Conservation (phyloP, 2,329 filamentous ascomycete species). For the Ceratocystis ficicola region DNA sequence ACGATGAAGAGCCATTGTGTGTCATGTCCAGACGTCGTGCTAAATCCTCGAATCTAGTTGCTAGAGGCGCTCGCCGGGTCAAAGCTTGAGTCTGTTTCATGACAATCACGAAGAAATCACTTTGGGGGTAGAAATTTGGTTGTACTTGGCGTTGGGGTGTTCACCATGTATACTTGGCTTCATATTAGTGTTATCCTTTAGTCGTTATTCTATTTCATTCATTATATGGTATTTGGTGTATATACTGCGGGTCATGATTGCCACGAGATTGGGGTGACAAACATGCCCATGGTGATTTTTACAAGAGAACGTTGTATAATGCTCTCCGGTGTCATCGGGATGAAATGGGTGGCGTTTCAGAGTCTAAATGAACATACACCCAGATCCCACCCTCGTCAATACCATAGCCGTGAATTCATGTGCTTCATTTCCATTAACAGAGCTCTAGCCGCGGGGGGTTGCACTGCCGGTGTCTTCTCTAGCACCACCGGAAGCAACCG, state of each 20-base stretch:
- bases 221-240: neutral
- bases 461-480: constrained; percentile 48
- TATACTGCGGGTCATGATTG: neutral
- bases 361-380: neutral
- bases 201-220: constrained; percentile 2
- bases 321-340: no score
- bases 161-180: neutral
- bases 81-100: constrained; percentile 25
- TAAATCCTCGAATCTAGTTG: constrained; percentile 52
- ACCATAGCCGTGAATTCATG: neutral
- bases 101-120: constrained; percentile 20
- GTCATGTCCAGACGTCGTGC: constrained; percentile 48
- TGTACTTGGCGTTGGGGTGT: neutral
- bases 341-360: no score
- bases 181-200: constrained; percentile 1
- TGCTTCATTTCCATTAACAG: neutral
- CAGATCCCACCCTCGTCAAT: neutral
- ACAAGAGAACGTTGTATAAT: neutral
- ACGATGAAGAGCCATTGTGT: constrained; percentile 61
- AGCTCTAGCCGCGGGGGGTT: constrained; percentile 39
- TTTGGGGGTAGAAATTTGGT: neutral
- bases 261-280: neutral
- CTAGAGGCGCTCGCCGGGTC: constrained; percentile 42
- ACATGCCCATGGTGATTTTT: neutral
- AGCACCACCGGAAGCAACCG: constrained; percentile 30